Evolutionary conservation across 805 yeast genomes (phyloP).

Genomic region (Monosporozyma siamensis): DNA sequence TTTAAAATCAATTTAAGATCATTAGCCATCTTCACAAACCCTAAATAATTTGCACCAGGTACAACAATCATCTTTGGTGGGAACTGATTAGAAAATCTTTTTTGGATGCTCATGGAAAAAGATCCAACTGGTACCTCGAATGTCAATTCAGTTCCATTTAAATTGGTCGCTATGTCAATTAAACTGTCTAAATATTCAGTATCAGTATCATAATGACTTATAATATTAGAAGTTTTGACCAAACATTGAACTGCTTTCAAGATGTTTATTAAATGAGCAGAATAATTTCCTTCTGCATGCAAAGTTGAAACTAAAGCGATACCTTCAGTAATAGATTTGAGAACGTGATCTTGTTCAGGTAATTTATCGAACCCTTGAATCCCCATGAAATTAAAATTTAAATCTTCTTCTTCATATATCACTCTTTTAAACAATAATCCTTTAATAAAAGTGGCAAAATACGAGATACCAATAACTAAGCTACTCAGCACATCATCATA

Average conservation of each 20-base stretch:
- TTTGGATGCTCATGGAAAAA: constrained; percentile 41
- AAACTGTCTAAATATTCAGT: constrained; percentile 10
- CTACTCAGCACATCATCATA: constrained; percentile 45
- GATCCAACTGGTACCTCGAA: constrained; percentile 26
- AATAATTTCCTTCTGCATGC: constrained; percentile 1
- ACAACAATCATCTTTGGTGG: constrained; percentile 33
- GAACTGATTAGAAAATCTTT: constrained; percentile 38
- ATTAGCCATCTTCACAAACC: constrained; percentile 24
- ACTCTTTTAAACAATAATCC: constrained; percentile 47
- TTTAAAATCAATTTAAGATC: constrained; percentile 34
- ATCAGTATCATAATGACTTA: constrained; percentile 11
- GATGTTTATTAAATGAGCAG: constrained; percentile 6
- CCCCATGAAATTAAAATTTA: constrained; percentile 55
- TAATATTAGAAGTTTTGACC: constrained; percentile 20
- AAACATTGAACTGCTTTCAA: constrained; percentile 27
- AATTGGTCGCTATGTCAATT: constrained; percentile 7
- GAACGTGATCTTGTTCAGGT: constrained; percentile 15
- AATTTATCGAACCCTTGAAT: constrained; percentile 32
- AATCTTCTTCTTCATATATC: constrained; percentile 66
- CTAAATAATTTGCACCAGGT: constrained; percentile 28
- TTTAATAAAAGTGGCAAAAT: constrained; percentile 40
- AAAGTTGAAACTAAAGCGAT: constrained; percentile 16
- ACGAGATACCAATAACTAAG: constrained; percentile 44
- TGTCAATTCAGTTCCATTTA: not conserved
- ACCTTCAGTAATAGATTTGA: constrained; percentile 27